Conservation (phyloP, 2,329 filamentous ascomycete species). For the Talaromyces sp. region DNA sequence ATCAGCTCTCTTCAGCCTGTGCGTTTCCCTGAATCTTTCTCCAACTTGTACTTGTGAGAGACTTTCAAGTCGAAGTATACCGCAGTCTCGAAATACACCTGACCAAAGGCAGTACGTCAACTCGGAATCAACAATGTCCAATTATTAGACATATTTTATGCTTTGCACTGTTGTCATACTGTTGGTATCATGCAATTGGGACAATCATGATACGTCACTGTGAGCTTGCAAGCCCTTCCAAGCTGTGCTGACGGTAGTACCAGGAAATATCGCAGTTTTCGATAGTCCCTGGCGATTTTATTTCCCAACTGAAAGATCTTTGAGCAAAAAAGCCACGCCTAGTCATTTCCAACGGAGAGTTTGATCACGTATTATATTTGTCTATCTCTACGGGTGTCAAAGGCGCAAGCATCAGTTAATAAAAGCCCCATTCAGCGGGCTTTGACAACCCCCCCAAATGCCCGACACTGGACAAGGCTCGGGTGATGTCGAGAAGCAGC, state of each 20-base stretch:
- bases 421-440: background rate
- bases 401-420: background rate
- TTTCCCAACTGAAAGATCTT: background rate
- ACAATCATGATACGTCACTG: conserved; percentile 4
- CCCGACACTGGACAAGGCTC: conserved; percentile 3
- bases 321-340: background rate
- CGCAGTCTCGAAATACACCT: background rate
- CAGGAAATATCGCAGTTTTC: background rate
- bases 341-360: background rate
- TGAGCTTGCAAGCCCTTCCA: background rate
- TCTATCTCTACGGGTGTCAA: background rate
- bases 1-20: background rate
- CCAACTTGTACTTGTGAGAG: background rate
- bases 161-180: background rate
- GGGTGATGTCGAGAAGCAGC: conserved; percentile 7
- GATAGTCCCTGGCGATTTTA: background rate
- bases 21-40: background rate
- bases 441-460: background rate
- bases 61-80: background rate
- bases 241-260: background rate
- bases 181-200: background rate
- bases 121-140: background rate
- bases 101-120: background rate
- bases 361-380: background rate
- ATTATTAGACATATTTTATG: background rate